Base-by-base conservation (phyloP, 495 filamentous ascomycete genomes). In the Stereocaulon alpinum region DNA sequence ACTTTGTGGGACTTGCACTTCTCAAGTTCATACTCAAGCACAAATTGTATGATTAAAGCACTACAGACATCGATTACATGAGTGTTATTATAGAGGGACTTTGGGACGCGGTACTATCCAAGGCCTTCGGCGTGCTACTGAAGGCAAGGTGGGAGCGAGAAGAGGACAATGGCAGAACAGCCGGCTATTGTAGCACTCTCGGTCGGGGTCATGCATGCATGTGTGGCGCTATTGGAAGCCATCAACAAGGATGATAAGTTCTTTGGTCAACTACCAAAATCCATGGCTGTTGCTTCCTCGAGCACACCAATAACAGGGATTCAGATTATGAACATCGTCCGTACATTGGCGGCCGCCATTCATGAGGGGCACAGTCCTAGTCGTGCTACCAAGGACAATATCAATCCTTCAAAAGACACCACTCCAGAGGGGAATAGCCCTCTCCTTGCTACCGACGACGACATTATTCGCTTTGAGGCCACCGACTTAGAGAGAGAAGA, bases 1-100 rank as follows among this genome's bases (percentile, higher is more conserved):
- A 80, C 51, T 85, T 87, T 55, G 82, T 86, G 41, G 84, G 84
- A 0, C 71, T 86, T n/a, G 79, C 83, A 0, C 69, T 86, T 43
- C 68, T 86, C 41, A 83, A 80, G 57, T 76, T 80, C 9, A 67
- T 84, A 5, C 70, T 86, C 2, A 82, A 84, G 65, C 83, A 81
- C 55, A 70, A 74, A 0, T 64, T 71, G 1, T 71, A 78, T 29
- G 67, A 79, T 27, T 45, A 32, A 17, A 29, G 59, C 24, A 61
- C 62, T 42, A 18, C 32, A 60, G 70, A 60, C 61, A 40, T 15
- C 7, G 22, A 32, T 22, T 40, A n/a, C 2, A 47, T 15, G 22
- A 37, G 17, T 10, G 29, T 40, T 15, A 67, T 44, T 66, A 82
- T 61, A 22, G 58, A 5, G 60, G 63, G 56, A 49, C 66, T 58